Conservation (phyloP, 2,329 filamentous ascomycete species). For the Penicillium sp. region DNA sequence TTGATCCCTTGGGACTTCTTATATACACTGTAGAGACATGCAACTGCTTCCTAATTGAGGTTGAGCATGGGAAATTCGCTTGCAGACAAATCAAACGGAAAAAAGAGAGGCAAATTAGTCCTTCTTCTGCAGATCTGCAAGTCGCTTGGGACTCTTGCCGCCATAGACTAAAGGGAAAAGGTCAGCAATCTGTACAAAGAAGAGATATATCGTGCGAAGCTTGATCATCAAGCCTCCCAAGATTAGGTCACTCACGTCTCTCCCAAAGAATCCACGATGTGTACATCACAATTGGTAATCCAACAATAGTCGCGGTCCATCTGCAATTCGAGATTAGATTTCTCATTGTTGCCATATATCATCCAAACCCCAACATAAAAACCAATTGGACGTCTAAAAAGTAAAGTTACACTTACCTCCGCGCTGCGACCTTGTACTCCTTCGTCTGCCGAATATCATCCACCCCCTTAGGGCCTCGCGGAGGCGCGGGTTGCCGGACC, state of each 20-base stretch:
- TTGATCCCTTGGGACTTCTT: background rate
- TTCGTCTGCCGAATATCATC: conserved; percentile 43
- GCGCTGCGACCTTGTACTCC: conserved; percentile 41
- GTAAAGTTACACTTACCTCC: conserved; percentile 32
- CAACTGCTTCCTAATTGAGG: background rate
- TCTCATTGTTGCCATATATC: background rate
- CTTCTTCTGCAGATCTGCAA: background rate
- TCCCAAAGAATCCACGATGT: conserved; percentile 37
- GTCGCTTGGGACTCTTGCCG: conserved; percentile 21
- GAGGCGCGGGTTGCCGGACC: conserved; percentile 8
- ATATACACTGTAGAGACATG: background rate
- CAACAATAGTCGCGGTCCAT: conserved; percentile 36
- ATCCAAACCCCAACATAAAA: background rate
- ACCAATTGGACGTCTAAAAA: background rate
- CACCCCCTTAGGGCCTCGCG: conserved; percentile 8
- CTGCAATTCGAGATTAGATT: conserved; percentile 17
- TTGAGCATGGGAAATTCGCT: background rate
- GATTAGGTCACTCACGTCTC: conserved; percentile 26
- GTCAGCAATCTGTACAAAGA: conserved; percentile 1
- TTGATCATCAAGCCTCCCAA: background rate
- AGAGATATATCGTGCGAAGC: background rate
- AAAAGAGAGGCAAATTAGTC: background rate
- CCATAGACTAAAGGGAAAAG: conserved; percentile 25
- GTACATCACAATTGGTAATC: conserved; percentile 33
- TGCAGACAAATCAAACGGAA: background rate